These are phyloP conservation scores for Populus hybrid DNA, from an alignment of 441 rosid species.

Conservation along the genomic window DNA sequence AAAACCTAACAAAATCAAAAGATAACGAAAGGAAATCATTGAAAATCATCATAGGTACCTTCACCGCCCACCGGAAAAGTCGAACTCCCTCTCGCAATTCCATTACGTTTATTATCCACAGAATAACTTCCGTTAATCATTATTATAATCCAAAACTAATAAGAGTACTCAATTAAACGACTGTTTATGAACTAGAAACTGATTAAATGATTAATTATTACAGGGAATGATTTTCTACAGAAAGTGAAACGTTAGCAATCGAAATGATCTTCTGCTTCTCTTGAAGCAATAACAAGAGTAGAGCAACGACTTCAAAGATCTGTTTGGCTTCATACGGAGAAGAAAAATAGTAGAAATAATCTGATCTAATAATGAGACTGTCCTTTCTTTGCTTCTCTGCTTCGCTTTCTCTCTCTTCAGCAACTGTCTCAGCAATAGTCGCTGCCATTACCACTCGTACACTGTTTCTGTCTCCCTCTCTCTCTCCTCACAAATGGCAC, in stretches of 20 bases:
- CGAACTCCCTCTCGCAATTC: background rate
- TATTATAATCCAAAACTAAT: background rate
- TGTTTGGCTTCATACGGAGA: conserved; percentile 12
- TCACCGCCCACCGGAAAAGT: background rate
- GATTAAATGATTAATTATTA: background rate
- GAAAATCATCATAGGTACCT: background rate
- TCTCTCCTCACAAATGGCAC: background rate
- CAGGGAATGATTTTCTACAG: background rate
- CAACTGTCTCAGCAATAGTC: conserved; percentile 23
- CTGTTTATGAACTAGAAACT: background rate
- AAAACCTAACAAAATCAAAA: background rate
- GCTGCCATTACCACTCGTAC: conserved; percentile 25
- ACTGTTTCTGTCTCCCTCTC: conserved; percentile 10
- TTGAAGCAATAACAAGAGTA: background rate
- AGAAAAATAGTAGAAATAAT: background rate
- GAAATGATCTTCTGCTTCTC: conserved; percentile 13
- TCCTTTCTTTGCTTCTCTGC: conserved; percentile 5
- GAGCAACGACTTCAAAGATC: background rate
- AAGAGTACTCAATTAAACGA: background rate
- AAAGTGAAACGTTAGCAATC: background rate
- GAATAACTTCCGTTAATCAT: background rate
- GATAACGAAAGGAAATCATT: background rate
- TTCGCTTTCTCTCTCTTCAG: conserved; percentile 25
- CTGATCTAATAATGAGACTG: background rate
- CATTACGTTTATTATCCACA: background rate